These are phyloP conservation scores for Microbotryum lychnidis-dioicae DNA, from an alignment of 1,284 basidiomycete genomes.

Conservation along the genomic window DNA sequence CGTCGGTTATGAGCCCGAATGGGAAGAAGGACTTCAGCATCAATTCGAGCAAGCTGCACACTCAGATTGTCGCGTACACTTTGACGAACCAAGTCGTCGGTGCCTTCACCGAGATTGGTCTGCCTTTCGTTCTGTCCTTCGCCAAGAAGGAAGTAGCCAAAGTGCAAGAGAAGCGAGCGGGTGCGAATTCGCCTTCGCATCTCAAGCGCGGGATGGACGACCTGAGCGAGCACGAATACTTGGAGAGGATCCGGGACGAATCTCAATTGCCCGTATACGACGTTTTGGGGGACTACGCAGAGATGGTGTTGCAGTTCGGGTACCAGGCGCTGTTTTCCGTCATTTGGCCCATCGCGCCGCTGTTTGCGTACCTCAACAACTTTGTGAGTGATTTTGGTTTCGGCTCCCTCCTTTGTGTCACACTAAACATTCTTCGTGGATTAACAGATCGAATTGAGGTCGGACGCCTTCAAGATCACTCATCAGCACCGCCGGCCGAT, in stretches of 20 bases:
- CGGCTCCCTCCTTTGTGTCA: not conserved
- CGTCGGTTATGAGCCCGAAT: conserved; percentile 8
- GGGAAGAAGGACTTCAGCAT: conserved; percentile 37
- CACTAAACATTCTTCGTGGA: not conserved
- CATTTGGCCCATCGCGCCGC: conserved; percentile 85
- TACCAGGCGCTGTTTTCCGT: conserved; percentile 86
- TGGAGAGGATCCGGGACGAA: conserved; percentile 69
- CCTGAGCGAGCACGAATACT: conserved; percentile 57
- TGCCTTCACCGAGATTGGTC: conserved; percentile 70
- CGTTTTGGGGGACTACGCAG: conserved; percentile 48
- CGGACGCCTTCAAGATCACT: conserved; percentile 91
- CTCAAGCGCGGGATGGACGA: conserved; percentile 54
- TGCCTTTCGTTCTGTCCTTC: conserved; percentile 70
- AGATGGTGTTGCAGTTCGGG: conserved; percentile 56
- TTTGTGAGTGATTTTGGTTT: conserved; percentile 9
- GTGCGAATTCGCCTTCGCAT: conserved; percentile 56
- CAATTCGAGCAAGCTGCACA: conserved; percentile 60
- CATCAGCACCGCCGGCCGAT: conserved; percentile 76
- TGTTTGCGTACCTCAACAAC: conserved; percentile 46
- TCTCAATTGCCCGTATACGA: conserved; percentile 68
- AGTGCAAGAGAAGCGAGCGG: conserved; percentile 28
- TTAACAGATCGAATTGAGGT: conserved; percentile 64
- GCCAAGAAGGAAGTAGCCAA: conserved; percentile 26
- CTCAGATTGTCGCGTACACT: conserved; percentile 89
- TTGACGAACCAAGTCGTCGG: conserved; percentile 86